These are phyloP conservation scores for Ochromonas danica DNA, from an alignment of 108 stramenopile genomes.

Conservation along the genomic window DNA sequence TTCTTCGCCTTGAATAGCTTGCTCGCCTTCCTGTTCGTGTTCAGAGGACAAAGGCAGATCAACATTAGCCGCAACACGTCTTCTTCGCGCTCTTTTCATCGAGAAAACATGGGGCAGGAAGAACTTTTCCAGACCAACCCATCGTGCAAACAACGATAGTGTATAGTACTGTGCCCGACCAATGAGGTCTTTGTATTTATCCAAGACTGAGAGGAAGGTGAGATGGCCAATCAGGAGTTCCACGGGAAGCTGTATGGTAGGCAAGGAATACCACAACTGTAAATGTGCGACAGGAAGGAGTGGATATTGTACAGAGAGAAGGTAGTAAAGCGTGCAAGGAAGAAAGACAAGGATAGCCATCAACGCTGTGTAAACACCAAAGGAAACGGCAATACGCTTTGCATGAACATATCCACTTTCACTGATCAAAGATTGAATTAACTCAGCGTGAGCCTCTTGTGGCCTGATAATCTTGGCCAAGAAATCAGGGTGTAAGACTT, in stretches of 20 bases:
- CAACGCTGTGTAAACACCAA: conserved; percentile 28
- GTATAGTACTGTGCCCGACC: not conserved
- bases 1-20: not conserved
- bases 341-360: conserved; percentile 11
- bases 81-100: not conserved
- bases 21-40: not conserved
- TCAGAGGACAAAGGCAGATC: not conserved
- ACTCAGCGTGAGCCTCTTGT: conserved; percentile 93
- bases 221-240: conserved; percentile 86
- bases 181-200: conserved; percentile 41
- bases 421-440: conserved; percentile 82
- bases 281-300: conserved; percentile 23
- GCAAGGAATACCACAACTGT: conserved; percentile 46
- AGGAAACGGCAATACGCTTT: conserved; percentile 71
- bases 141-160: conserved; percentile 2
- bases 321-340: conserved; percentile 32
- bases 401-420: conserved; percentile 75
- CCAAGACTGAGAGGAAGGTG: conserved; percentile 78
- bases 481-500: conserved; percentile 81
- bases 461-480: conserved; percentile 81
- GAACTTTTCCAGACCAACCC: not conserved
- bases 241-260: conserved; percentile 81
- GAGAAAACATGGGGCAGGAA: not conserved
- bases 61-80: not conserved
- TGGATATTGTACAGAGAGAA: conserved; percentile 33